Evolutionary conservation across 1,139 yeast species (phyloP).

Genomic region (Blastobotrys serpentis): DNA sequence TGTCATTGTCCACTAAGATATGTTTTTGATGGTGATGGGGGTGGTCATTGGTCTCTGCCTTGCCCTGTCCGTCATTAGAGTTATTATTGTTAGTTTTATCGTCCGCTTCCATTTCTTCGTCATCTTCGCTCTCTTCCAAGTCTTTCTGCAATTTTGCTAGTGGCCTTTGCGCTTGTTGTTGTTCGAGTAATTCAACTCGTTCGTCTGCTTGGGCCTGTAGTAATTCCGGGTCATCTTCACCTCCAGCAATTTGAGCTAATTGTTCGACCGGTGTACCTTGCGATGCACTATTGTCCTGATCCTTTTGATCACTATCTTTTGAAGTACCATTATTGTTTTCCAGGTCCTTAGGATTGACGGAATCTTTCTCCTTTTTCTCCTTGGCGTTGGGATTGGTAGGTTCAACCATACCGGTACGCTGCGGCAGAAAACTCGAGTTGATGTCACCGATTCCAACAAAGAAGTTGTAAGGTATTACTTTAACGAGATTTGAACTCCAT

Average conservation of each 20-base stretch:
- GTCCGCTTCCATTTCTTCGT: constrained; percentile 34
- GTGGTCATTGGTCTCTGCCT: too few relatives aligned
- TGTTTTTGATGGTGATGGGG: constrained; percentile 34
- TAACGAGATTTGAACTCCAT: constrained; percentile 88
- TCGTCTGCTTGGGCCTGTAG: constrained; percentile 43
- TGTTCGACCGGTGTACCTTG: constrained; percentile 29
- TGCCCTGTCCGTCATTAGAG: too few relatives aligned
- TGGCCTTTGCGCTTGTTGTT: constrained; percentile 73
- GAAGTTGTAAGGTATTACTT: constrained; percentile 93
- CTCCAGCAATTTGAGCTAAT: constrained; percentile 27
- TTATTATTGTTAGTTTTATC: constrained; percentile 37
- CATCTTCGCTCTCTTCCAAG: constrained; percentile 49
- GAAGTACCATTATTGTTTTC: constrained; percentile 7
- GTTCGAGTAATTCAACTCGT: constrained; percentile 58
- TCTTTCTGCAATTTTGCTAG: constrained; percentile 79
- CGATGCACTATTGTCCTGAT: too few relatives aligned
- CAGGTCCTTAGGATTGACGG: constrained; percentile 10
- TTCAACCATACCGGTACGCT: constrained; percentile 54
- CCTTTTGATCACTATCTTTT: constrained; percentile 11
- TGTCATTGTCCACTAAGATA: constrained; percentile 75
- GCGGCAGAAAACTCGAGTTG: constrained; percentile 87
- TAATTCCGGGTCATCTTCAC: constrained; percentile 30
- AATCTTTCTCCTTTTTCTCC: constrained; percentile 11
- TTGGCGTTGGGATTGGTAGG: constrained; percentile 12
- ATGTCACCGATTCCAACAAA: constrained; percentile 98